These are phyloP conservation scores for Phytophthora colocasiae DNA, from an alignment of 352 stramenopile species.

Conservation along the genomic window DNA sequence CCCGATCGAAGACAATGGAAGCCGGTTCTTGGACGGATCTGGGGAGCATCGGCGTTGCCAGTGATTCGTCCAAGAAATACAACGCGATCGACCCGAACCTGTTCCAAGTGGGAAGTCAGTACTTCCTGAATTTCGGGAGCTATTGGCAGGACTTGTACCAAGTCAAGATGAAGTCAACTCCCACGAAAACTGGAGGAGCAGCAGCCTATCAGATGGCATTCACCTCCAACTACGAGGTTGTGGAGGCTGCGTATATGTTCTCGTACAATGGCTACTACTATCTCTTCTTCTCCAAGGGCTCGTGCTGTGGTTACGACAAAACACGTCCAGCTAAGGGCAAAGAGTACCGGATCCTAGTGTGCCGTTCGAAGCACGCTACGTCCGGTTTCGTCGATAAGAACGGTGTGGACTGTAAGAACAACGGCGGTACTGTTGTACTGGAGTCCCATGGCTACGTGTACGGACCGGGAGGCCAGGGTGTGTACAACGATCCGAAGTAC, in stretches of 20 bases:
- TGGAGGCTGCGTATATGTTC: slow-evolving; percentile 52
- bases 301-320: slow-evolving; percentile 45
- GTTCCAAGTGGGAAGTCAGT: slow-evolving; percentile 37
- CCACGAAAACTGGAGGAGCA: slow-evolving; percentile 21
- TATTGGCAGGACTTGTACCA: slow-evolving; percentile 53
- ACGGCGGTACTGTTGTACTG: slow-evolving; percentile 51
- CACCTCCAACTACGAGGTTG: slow-evolving; percentile 39
- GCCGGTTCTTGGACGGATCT: slow-evolving; percentile 44
- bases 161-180: slow-evolving; percentile 33
- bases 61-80: slow-evolving; percentile 46
- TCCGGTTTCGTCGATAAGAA: slow-evolving; percentile 49
- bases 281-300: slow-evolving; percentile 52
- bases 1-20: slow-evolving; percentile 55
- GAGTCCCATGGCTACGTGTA: slow-evolving; percentile 53
- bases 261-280: slow-evolving; percentile 50
- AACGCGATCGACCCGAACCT: slow-evolving; percentile 65
- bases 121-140: slow-evolving; percentile 59
- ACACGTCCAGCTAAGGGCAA: slow-evolving; percentile 40
- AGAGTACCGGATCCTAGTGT: slow-evolving; percentile 58
- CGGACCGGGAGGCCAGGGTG: slow-evolving; percentile 52
- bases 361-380: slow-evolving; percentile 45
- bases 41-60: slow-evolving; percentile 43
- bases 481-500: slow-evolving; percentile 52
- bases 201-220: slow-evolving; percentile 37
- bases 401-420: slow-evolving; percentile 42